Evolutionary conservation across 1,284 basidiomycete genomes (phyloP).

Genomic region (Moesziomyces sp.): DNA sequence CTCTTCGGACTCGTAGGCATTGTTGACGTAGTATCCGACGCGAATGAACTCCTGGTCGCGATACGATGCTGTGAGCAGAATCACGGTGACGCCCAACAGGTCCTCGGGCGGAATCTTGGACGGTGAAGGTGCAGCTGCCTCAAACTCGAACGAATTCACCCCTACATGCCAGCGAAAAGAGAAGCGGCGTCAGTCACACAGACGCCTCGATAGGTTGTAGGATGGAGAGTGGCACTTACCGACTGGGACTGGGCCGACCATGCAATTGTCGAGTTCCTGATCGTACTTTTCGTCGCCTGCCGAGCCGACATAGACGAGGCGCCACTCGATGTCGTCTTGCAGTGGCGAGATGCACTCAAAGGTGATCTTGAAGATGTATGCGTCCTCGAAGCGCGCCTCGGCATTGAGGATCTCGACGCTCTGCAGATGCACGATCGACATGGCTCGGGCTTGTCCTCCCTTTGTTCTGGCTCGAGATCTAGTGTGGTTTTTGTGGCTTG

Average conservation of each 20-base stretch:
- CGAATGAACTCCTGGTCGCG: conserved; percentile 94
- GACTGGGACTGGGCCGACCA: conserved; percentile 87
- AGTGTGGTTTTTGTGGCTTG: too few relatives aligned
- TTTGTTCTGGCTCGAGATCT: not conserved
- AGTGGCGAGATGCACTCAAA: conserved; percentile 96
- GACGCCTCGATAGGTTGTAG: not conserved
- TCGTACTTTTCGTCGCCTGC: conserved; percentile 90
- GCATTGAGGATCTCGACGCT: conserved; percentile 64
- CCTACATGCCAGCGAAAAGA: conserved; percentile 13
- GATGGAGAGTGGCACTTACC: conserved; percentile 28
- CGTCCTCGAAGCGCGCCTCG: conserved; percentile 71
- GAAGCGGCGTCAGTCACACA: not conserved
- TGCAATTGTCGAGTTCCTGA: conserved; percentile 84
- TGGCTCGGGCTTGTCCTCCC: conserved; percentile 13
- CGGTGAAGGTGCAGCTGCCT: conserved; percentile 71
- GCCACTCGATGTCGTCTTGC: conserved; percentile 96
- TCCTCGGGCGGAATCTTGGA: conserved; percentile 83
- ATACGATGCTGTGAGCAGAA: conserved; percentile 89
- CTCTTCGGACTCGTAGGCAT: conserved; percentile 94
- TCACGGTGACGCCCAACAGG: conserved; percentile 86
- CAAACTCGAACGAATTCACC: conserved; percentile 96
- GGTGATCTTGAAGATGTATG: conserved; percentile 93
- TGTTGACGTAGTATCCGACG: conserved; percentile 99
- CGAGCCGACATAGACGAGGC: conserved; percentile 94
- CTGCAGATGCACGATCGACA: conserved; percentile 67